Evolutionary conservation across 495 filamentous ascomycete genomes (phyloP).

Genomic region (Penicillium cosmopolitanum): DNA sequence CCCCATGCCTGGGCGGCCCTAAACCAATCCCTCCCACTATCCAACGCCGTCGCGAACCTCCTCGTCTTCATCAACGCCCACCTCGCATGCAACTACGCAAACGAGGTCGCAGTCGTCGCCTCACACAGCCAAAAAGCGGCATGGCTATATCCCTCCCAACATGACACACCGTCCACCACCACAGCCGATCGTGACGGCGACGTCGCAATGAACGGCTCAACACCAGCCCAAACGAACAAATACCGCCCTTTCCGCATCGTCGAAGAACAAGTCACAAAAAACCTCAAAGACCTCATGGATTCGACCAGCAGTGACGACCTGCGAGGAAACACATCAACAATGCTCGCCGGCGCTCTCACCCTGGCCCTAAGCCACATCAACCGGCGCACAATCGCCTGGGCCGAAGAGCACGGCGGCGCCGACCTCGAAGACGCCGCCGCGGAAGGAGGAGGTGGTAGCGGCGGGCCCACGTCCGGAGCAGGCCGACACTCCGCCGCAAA

Average conservation of each 20-base stretch:
- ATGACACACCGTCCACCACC: slow-evolving; percentile 26
- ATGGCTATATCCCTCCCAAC: slow-evolving; percentile 77
- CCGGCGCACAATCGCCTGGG: slow-evolving; percentile 54
- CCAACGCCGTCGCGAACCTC: slow-evolving; percentile 83
- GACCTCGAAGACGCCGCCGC: slow-evolving; percentile 36
- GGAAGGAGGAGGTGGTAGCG: slow-evolving; percentile 30
- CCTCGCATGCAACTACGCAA: slow-evolving; percentile 87
- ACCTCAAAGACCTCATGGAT: slow-evolving; percentile 69
- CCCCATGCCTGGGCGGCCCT: slow-evolving; percentile 91
- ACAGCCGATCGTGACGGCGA: slow-evolving; percentile 39
- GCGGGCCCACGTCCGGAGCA: slow-evolving; percentile 31
- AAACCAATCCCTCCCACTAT: slow-evolving; percentile 73
- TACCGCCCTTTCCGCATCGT: slow-evolving; percentile 88
- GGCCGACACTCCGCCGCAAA: slow-evolving; percentile 44
- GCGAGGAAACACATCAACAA: slow-evolving; percentile 65
- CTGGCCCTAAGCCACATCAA: slow-evolving; percentile 89
- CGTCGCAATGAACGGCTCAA: slow-evolving; percentile 18
- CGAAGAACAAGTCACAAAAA: slow-evolving; percentile 73
- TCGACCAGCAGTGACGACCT: slow-evolving; percentile 65
- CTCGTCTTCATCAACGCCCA: slow-evolving; percentile 97
- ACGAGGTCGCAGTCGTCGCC: slow-evolving; percentile 90
- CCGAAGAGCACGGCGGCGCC: slow-evolving; percentile 49
- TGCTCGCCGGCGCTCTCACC: slow-evolving; percentile 89
- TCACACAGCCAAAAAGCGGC: slow-evolving; percentile 80
- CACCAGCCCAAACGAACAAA: slow-evolving; percentile 71